A percentile compares a stretch with the other conserved stretches of the same genome.
Conservation (phyloP, 208 protist species). For the Leptomonas pyrrhocoris region DNA sequence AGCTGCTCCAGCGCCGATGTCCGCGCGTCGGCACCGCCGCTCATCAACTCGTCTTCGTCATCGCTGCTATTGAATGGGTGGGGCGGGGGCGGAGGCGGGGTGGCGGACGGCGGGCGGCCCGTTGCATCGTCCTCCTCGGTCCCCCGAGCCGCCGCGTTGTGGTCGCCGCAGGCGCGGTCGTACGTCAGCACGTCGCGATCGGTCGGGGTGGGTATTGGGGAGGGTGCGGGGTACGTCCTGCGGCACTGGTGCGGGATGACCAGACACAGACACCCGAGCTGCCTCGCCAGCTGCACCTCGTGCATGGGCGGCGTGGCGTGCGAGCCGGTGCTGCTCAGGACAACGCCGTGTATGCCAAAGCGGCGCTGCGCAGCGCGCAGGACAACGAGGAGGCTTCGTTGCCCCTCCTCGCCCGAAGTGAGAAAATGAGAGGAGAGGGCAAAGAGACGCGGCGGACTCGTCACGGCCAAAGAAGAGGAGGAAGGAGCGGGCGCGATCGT, state of each 20-base stretch:
- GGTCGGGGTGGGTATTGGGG: conserved; percentile 5
- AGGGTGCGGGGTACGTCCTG: not conserved
- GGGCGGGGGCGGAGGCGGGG: not conserved
- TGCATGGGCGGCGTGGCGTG: not conserved
- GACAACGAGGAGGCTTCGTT: conserved; percentile 19
- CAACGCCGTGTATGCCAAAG: conserved; percentile 34
- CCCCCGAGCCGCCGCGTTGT: too few species aligned
- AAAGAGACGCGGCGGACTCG: conserved; percentile 23
- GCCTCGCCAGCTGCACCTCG: conserved; percentile 39
- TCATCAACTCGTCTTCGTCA: not conserved
- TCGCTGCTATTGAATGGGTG: not conserved
- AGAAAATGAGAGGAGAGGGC: conserved; percentile 48
- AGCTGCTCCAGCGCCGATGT: conserved; percentile 14
- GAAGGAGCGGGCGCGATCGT: not conserved
- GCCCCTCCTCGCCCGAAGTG: not conserved
- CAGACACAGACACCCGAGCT: conserved; percentile 39
- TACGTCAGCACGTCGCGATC: conserved; percentile 17
- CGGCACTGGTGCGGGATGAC: conserved; percentile 19
- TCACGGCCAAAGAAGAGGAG: not conserved
- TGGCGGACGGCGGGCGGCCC: not conserved
- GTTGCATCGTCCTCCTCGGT: too few species aligned
- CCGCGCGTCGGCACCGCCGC: not conserved
- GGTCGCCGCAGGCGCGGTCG: not conserved
- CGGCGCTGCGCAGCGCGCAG: conserved; percentile 20
- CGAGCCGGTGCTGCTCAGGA: conserved; percentile 20